Evolutionary conservation across 2,329 filamentous ascomycete genomes (phyloP).

Genomic region (Aureobasidium sp.): DNA sequence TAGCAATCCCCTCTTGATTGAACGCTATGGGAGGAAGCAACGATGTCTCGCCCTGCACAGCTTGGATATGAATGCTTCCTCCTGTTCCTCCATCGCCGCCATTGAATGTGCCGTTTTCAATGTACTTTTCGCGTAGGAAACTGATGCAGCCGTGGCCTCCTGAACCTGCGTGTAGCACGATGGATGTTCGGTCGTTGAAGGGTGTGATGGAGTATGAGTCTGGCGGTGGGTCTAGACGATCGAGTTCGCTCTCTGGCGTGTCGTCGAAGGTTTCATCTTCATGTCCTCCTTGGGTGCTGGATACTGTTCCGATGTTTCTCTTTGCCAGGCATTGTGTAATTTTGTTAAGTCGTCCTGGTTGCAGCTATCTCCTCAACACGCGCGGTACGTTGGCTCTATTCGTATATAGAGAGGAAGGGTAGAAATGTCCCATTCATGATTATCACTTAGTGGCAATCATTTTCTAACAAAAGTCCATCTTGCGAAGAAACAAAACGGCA

Average conservation of each 20-base stretch:
- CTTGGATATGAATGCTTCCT: conserved; percentile 95
- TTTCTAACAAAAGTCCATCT: too few relatives aligned
- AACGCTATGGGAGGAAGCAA: conserved; percentile 53
- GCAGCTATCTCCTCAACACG: conserved; percentile 25
- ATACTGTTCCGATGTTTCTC: conserved; percentile 8
- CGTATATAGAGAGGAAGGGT: conserved; percentile 48
- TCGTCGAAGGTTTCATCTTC: conserved; percentile 12
- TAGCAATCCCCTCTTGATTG: conserved; percentile 2
- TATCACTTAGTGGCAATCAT: conserved; percentile 1
- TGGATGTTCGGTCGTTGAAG: conserved; percentile 87
- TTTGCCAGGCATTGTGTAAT: conserved; percentile 1
- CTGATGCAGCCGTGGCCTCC: conserved; percentile 96
- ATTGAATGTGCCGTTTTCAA: conserved; percentile 90
- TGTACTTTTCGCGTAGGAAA: conserved; percentile 91
- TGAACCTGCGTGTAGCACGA: conserved; percentile 80
- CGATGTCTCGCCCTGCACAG: conserved; percentile 89
- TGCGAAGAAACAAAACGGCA: too few relatives aligned
- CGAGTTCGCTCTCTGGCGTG: not conserved
- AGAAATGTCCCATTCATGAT: conserved; percentile 38
- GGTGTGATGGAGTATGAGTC: conserved; percentile 85
- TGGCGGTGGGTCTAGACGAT: conserved; percentile 80
- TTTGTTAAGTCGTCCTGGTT: conserved; percentile 25
- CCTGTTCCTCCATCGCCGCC: conserved; percentile 95
- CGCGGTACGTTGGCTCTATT: conserved; percentile 21
- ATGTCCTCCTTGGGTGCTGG: conserved; percentile 9